Conservation (phyloP, 768 basidiomycete genomes). For the Termitomyces sp. region DNA sequence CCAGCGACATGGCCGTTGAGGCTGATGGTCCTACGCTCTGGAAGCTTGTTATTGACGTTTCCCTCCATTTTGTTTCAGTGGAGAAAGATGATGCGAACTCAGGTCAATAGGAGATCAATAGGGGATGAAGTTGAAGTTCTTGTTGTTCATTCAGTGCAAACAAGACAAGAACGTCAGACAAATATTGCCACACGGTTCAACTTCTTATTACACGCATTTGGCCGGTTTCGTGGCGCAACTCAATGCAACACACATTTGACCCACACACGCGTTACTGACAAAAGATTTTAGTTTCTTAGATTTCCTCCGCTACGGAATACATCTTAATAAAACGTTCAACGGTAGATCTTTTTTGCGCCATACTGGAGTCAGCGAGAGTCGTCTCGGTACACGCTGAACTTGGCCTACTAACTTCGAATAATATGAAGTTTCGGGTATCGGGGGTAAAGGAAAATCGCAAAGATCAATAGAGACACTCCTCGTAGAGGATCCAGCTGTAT, state of each 20-base stretch:
- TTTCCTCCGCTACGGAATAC: constrained; percentile 11
- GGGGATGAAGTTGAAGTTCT: no score
- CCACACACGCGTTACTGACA: not conserved
- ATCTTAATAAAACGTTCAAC: constrained; percentile 18
- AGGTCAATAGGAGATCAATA: no score
- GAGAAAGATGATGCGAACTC: no score
- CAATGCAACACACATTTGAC: not conserved
- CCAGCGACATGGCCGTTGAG: no score
- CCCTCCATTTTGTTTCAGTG: no score
- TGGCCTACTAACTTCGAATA: constrained; percentile 14
- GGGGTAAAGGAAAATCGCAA: constrained; percentile 42
- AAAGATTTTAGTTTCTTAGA: not conserved
- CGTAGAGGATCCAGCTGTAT: constrained; percentile 26
- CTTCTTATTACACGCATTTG: no score
- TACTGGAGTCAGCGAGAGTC: constrained; percentile 7
- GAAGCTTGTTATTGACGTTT: no score
- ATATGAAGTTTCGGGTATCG: constrained; percentile 16
- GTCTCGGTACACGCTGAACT: constrained; percentile 9
- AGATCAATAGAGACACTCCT: constrained; percentile 38
- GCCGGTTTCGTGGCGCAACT: no score
- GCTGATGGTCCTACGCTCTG: no score
- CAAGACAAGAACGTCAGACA: no score
- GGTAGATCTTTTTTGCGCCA: constrained; percentile 15
- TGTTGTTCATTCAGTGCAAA: no score
- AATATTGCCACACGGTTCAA: no score